Conservation (phyloP, 139 green algal genomes). For the Coccomyxa sp. region DNA sequence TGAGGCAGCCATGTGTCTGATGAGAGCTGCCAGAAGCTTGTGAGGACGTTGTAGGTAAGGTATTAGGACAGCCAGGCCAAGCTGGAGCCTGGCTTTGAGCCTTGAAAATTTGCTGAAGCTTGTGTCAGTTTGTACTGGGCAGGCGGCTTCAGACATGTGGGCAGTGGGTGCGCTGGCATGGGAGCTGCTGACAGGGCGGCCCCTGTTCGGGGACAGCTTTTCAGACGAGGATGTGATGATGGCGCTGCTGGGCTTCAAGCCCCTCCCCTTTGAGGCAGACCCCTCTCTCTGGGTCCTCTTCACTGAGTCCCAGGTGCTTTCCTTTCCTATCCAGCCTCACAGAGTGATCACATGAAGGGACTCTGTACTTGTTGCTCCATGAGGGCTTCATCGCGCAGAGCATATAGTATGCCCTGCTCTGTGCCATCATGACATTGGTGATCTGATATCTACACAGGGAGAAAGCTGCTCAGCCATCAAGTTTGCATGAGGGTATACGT, state of each 20-base stretch:
- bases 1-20: no score
- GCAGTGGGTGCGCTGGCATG: constrained; percentile 9
- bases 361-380: neutral
- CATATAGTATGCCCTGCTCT: neutral
- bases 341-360: neutral
- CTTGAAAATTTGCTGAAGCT: no score
- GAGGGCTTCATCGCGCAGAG: neutral
- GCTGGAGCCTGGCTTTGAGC: no score
- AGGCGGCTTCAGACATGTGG: constrained; percentile 11
- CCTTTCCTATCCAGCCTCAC: no score
- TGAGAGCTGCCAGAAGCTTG: no score
- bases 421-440: neutral
- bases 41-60: no score
- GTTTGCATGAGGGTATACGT: neutral
- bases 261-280: constrained; percentile 14
- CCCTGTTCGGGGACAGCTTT: constrained; percentile 9
- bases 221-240: neutral
- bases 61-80: no score
- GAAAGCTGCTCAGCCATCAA: neutral
- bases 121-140: no score
- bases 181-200: constrained; percentile 14
- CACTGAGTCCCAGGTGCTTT: neutral
- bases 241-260: constrained; percentile 5
- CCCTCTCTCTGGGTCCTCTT: constrained; percentile 13
- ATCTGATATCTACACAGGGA: neutral